Conservation (phyloP, 2,329 filamentous ascomycete species). For the Fusarium bactridioides region DNA sequence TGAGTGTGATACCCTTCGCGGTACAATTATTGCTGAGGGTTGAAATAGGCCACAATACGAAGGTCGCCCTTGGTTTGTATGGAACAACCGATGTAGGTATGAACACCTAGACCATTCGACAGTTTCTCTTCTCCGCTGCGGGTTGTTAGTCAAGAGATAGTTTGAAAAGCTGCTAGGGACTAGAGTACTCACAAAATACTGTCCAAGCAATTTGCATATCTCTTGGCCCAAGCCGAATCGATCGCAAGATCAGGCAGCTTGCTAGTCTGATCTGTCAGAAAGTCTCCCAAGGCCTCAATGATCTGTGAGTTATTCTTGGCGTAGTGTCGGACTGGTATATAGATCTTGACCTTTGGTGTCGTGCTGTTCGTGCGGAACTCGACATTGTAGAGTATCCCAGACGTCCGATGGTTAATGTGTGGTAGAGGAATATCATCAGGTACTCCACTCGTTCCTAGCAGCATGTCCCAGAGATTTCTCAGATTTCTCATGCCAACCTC, state of each 20-base stretch:
- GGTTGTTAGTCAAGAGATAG: not conserved
- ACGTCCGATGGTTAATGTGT: slow-evolving; percentile 41
- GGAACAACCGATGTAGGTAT: slow-evolving; percentile 3
- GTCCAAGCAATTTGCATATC: not conserved
- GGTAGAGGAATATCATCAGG: slow-evolving; percentile 26
- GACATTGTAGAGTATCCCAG: slow-evolving; percentile 47
- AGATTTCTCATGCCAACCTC: slow-evolving; percentile 27
- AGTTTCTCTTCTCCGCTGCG: not conserved
- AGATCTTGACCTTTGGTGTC: slow-evolving; percentile 43
- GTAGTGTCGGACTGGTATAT: slow-evolving; percentile 49
- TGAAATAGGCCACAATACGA: not conserved
- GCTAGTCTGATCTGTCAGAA: not conserved
- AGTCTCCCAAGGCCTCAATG: not conserved
- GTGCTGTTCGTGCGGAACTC: slow-evolving; percentile 37
- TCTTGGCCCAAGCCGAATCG: not conserved
- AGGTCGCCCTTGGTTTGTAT: not conserved
- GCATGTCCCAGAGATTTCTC: slow-evolving; percentile 25
- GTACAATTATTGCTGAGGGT: not conserved
- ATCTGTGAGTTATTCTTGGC: slow-evolving; percentile 14
- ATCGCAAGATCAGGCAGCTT: not conserved
- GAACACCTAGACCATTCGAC: not conserved
- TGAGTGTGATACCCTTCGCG: fast-evolving
- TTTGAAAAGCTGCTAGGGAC: too few species aligned
- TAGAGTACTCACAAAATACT: not conserved
- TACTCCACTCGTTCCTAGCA: slow-evolving; percentile 3